Base-by-base conservation (phyloP, 179 eudicot species). In the Silene vulgaris region DNA sequence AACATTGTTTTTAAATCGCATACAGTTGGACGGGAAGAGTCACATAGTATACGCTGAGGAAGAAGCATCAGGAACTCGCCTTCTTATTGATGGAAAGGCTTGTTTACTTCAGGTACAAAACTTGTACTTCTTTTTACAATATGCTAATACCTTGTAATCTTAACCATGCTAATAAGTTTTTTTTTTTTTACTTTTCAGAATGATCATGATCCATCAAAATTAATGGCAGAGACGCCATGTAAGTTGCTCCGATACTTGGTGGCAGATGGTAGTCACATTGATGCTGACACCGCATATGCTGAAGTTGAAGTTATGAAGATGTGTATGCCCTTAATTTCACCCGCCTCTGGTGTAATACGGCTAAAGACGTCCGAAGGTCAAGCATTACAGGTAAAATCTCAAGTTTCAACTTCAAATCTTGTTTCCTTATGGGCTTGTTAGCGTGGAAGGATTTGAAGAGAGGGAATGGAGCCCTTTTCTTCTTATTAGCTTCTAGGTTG, bases 271-370 rank as follows among this genome's bases (percentile, higher is more conserved):
- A 88, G 96, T 85, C 99, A 91, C 77, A 89, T 96, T 45, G 98
- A 96, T 80, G 94, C 97, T 43, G 98, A 96, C 75, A 89, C 92
- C 71, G 94, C 99, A 71, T 96, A 82, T 89, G 97, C 96, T 48
- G 98, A 96, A 84, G 99, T 96, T 50, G 99, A 96, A 82, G 99
- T 96, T 77, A 96, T 96, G 98, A 96, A 96, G 85, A 93, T 96
- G 98, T 96, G 98, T 75, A 96, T 96, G 99, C 98, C 99, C 74
- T 90, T 96, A 79, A 97, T 96, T 79, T 93, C 97, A 20, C 97
- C 99, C 62, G 96, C 98, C 76, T 87, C 99, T 43, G 99, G 98
- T 30, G 76, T 83, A 40, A 86, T 96, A 75, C 92, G 82, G 62
- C 88, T 96, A 72, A 86, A 85, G 80, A 73, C 94, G 90, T 89